These are phyloP conservation scores for Amanita polypyramis DNA, from an alignment of 768 basidiomycete species.

Conservation along the genomic window DNA sequence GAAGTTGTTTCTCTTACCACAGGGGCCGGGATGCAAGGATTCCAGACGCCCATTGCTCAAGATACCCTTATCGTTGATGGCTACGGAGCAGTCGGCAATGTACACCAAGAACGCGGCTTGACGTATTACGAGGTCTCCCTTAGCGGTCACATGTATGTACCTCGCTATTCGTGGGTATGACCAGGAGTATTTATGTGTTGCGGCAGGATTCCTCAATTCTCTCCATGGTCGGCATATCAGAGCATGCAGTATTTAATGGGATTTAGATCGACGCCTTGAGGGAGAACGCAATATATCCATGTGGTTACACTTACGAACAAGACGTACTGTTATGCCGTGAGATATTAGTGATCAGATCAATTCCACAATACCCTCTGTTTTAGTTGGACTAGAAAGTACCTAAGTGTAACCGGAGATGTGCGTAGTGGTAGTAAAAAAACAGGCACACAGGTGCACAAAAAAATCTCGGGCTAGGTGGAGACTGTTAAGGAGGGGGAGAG, in stretches of 20 bases:
- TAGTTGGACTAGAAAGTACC: no score
- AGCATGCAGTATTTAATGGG: constrained; percentile 63
- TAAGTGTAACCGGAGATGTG: no score
- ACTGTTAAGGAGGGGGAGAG: no score
- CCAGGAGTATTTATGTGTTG: neutral
- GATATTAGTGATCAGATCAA: no score
- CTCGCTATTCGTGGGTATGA: neutral
- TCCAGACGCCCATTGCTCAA: constrained; percentile 54
- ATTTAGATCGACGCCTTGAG: constrained; percentile 38
- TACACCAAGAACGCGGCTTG: constrained; percentile 57
- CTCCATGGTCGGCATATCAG: constrained; percentile 62
- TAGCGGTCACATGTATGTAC: constrained; percentile 59
- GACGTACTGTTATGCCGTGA: no score
- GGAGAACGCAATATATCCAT: neutral
- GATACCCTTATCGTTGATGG: constrained; percentile 67
- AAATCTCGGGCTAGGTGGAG: no score
- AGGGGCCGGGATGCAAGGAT: constrained; percentile 62
- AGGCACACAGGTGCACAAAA: no score
- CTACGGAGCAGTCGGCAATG: constrained; percentile 54
- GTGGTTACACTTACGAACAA: no score
- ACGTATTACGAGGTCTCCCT: constrained; percentile 58
- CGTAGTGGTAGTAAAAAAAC: no score
- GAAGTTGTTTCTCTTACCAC: neutral
- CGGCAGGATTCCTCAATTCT: constrained; percentile 54
- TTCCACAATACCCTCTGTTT: no score